Percentiles rank a stretch among this genome's conserved stretches.
These are phyloP conservation scores for Citeromyces siamensis DNA, from an alignment of 1,139 yeast species.

Conservation along the genomic window DNA sequence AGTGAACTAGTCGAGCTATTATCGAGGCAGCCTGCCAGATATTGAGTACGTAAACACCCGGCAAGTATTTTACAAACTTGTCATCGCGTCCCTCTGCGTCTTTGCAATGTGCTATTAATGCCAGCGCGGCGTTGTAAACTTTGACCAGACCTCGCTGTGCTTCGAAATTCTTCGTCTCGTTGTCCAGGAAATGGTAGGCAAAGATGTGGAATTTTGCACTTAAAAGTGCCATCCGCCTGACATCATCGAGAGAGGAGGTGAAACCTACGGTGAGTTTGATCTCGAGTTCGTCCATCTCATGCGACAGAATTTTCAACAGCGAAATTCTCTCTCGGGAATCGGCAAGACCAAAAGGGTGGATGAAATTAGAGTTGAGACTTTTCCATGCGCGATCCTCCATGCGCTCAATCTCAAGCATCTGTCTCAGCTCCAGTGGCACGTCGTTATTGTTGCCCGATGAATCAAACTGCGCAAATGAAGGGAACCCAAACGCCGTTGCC, in stretches of 20 bases:
- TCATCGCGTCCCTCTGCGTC: constrained; percentile 47
- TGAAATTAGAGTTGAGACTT: constrained; percentile 61
- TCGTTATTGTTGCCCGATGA: constrained; percentile 21
- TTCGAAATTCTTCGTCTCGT: constrained; percentile 44
- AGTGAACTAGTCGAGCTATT: constrained; percentile 66
- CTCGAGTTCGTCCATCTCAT: constrained; percentile 70
- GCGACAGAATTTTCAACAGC: constrained; percentile 52
- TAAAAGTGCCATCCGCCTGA: constrained; percentile 53
- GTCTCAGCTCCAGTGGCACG: constrained; percentile 53
- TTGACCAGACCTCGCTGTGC: constrained; percentile 64
- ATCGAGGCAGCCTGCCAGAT: constrained; percentile 91
- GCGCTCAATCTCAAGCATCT: constrained; percentile 72
- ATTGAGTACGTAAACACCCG: constrained; percentile 68
- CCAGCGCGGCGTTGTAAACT: constrained; percentile 68
- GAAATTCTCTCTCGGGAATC: constrained; percentile 66
- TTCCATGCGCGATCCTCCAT: constrained; percentile 79
- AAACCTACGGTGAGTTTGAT: constrained; percentile 27
- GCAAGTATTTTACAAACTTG: constrained; percentile 62
- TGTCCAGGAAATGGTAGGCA: constrained; percentile 73
- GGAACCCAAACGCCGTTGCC: constrained; percentile 90
- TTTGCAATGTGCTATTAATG: constrained; percentile 56
- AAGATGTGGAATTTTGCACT: constrained; percentile 70
- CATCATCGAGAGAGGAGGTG: constrained; percentile 38
- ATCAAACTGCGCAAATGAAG: constrained; percentile 82
- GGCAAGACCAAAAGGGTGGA: constrained; percentile 54